phyloP scores from a whole-genome alignment of 495 filamentous ascomycete species.

The Aspergillus saccharolyticus region DNA sequence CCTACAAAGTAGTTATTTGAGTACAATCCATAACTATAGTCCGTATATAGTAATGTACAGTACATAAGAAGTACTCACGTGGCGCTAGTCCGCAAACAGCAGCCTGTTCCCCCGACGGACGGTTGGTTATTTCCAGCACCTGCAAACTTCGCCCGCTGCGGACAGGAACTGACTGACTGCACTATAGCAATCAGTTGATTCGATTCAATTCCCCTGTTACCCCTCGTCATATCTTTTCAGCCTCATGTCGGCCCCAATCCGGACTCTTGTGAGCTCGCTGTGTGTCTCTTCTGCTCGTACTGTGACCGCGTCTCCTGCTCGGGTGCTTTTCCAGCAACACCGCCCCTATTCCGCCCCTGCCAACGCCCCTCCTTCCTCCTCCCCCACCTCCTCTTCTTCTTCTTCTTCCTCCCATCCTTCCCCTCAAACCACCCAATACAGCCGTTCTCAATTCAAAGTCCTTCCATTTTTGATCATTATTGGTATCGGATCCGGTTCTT shows the following conservation, averaged over 20 bases:
- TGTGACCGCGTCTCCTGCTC: not conserved
- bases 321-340: conserved; percentile 5
- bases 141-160: no score
- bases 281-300: not conserved
- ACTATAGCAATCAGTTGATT: no score
- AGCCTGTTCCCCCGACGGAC: no score
- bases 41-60: no score
- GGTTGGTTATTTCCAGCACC: no score
- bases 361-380: conserved; percentile 10
- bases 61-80: not conserved
- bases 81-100: not conserved
- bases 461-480: conserved; percentile 62
- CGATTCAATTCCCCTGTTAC: no score
- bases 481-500: conserved; percentile 52
- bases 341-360: conserved; percentile 15
- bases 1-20: not conserved
- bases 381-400: conserved; percentile 10
- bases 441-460: conserved; percentile 52
- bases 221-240: not conserved
- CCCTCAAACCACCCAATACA: conserved; percentile 25
- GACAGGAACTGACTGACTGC: no score
- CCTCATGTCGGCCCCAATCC: not conserved
- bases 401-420: conserved; percentile 17
- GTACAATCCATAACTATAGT: no score
- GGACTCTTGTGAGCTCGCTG: conserved; percentile 3